Percentiles rank a stretch among this genome's conserved stretches.
These are phyloP conservation scores for Fusarium nurragi DNA, from an alignment of 2,329 filamentous ascomycete genomes.

Conservation along the genomic window DNA sequence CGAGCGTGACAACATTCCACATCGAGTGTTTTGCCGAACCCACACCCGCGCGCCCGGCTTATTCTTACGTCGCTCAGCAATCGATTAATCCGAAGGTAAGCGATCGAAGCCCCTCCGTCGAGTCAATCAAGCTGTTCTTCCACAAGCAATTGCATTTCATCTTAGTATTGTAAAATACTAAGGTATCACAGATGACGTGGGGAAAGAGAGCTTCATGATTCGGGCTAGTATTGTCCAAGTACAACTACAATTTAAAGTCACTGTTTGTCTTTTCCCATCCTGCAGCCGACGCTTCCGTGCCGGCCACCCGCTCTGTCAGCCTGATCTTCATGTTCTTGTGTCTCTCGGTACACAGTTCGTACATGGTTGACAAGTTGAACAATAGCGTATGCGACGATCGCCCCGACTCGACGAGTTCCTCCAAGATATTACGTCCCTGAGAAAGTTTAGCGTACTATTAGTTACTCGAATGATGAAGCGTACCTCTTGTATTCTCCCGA, in stretches of 20 bases:
- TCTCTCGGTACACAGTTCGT: constrained; percentile 87
- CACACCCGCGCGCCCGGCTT: too few species aligned
- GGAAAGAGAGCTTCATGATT: not conserved
- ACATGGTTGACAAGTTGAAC: constrained; percentile 91
- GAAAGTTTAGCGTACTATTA: constrained; percentile 18
- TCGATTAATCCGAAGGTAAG: not conserved
- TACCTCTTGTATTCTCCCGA: constrained; percentile 78
- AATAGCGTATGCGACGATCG: constrained; percentile 80
- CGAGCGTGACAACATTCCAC: too few species aligned
- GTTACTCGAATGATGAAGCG: constrained; percentile 25
- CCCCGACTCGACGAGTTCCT: constrained; percentile 69
- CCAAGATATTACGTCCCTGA: constrained; percentile 72
- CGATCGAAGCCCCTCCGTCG: not conserved
- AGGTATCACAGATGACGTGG: not conserved
- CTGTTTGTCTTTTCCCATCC: constrained; percentile 77
- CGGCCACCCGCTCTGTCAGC: constrained; percentile 76
- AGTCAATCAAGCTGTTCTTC: not conserved
- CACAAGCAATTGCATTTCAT: not conserved
- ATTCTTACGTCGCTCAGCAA: too few species aligned
- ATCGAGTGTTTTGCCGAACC: too few species aligned
- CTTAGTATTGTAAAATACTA: not conserved
- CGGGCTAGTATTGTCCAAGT: not conserved
- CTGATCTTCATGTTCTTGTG: constrained; percentile 74
- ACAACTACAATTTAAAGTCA: constrained; percentile 76
- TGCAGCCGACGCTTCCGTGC: constrained; percentile 61